Percentiles rank a stretch among this genome's conserved stretches.
Conservation (phyloP, 2,329 filamentous ascomycete genomes). For the Talaromyces sp. region DNA sequence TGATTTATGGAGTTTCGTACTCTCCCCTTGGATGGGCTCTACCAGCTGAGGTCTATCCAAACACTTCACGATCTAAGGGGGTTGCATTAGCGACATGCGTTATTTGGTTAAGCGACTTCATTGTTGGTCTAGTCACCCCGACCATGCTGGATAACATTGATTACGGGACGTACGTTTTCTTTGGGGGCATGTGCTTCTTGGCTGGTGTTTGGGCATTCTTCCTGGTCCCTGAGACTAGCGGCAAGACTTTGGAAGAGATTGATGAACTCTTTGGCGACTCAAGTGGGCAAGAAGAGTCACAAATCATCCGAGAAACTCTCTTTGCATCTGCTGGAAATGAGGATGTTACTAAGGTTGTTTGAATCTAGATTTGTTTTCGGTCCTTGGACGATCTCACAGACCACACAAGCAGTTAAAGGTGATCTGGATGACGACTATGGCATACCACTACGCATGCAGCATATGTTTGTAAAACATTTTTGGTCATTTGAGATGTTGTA, state of each 20-base stretch:
- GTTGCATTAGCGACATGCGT: background rate
- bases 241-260: background rate
- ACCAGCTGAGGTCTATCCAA: constrained; percentile 1
- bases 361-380: background rate
- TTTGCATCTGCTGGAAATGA: background rate
- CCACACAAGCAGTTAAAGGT: too few relatives aligned
- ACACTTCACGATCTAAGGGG: background rate
- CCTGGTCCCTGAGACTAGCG: background rate
- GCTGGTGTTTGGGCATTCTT: background rate
- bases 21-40: background rate
- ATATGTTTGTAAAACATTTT: too few relatives aligned
- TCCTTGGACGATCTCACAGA: too few relatives aligned
- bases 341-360: background rate
- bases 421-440: too few relatives aligned
- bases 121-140: background rate
- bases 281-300: background rate
- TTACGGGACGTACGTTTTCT: background rate
- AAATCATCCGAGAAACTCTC: background rate
- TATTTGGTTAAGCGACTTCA: background rate
- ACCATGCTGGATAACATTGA: background rate
- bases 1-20: background rate
- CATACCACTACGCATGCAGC: too few relatives aligned
- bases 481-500: too few relatives aligned
- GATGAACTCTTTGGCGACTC: background rate
- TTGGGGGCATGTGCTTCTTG: background rate